Evolutionary conservation across 208 protist genomes (phyloP).

Genomic region (Acanthamoeba royreba): DNA sequence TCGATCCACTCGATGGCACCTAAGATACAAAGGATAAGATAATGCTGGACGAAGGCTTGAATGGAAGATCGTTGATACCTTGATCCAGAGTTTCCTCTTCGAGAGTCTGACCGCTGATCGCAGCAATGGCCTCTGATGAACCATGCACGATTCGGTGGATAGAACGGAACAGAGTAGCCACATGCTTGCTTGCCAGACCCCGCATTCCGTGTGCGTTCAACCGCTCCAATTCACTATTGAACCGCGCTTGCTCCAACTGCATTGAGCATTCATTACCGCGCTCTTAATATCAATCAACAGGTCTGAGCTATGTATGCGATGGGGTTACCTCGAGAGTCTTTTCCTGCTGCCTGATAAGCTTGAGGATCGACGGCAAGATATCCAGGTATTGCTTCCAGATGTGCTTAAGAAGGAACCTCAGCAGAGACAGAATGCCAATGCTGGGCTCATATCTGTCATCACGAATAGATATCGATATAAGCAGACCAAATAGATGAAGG

Average conservation of each 20-base stretch:
- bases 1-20: background rate
- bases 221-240: background rate
- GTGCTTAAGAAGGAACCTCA: background rate
- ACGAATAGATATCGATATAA: background rate
- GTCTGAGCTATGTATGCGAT: background rate
- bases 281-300: background rate
- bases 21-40: background rate
- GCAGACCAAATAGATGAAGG: background rate
- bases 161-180: background rate
- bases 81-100: background rate
- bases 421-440: background rate
- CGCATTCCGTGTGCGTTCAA: background rate
- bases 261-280: background rate
- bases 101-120: background rate
- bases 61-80: background rate
- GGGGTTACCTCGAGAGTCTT: background rate
- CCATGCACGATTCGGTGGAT: background rate
- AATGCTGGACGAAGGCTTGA: background rate
- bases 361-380: background rate
- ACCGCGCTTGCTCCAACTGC: background rate
- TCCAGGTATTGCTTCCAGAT: conserved; percentile 39
- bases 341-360: background rate
- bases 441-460: background rate
- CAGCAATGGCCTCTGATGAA: background rate
- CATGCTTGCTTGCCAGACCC: background rate